These are phyloP conservation scores for Penicillium robsamsonii DNA, from an alignment of 495 filamentous ascomycete species.

Conservation along the genomic window DNA sequence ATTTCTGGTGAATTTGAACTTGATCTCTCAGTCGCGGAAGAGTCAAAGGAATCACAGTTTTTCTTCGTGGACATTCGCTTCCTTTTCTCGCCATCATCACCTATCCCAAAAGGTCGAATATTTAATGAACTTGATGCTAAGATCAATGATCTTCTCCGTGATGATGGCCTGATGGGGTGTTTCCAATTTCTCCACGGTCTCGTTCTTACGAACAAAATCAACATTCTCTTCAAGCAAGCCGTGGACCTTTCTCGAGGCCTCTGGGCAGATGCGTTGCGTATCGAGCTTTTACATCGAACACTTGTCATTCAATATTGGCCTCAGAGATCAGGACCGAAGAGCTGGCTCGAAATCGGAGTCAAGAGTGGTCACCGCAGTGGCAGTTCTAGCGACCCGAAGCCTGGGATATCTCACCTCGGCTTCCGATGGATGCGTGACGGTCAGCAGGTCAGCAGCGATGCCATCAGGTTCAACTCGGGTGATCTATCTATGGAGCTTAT, in stretches of 20 bases:
- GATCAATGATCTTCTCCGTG: slow-evolving; percentile 64
- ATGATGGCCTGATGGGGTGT: slow-evolving; percentile 68
- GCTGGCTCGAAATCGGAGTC: slow-evolving; percentile 87
- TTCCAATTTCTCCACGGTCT: slow-evolving; percentile 83
- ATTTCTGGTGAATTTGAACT: slow-evolving; percentile 87
- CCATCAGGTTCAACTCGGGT: slow-evolving; percentile 62
- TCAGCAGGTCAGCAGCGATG: slow-evolving; percentile 63
- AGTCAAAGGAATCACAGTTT: slow-evolving; percentile 75
- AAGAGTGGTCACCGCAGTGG: slow-evolving; percentile 55
- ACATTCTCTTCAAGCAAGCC: slow-evolving; percentile 73
- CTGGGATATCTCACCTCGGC: slow-evolving; percentile 50
- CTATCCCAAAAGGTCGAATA: slow-evolving; percentile 56
- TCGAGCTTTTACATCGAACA: slow-evolving; percentile 73
- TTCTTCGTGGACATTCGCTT: slow-evolving; percentile 92
- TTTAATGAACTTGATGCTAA: slow-evolving; percentile 63
- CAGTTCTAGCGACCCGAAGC: slow-evolving; percentile 6
- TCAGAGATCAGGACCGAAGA: slow-evolving; percentile 63
- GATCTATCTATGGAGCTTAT: slow-evolving; percentile 70
- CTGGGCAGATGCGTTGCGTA: slow-evolving; percentile 73
- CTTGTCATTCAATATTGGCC: slow-evolving; percentile 90
- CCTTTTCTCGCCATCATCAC: slow-evolving; percentile 66
- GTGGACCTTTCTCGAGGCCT: slow-evolving; percentile 58
- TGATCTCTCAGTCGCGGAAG: slow-evolving; percentile 82
- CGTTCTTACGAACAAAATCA: slow-evolving; percentile 83
- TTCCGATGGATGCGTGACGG: slow-evolving; percentile 84